Evolutionary conservation across 2,329 filamentous ascomycete species (phyloP).

Genomic region (Penicillium sp.): DNA sequence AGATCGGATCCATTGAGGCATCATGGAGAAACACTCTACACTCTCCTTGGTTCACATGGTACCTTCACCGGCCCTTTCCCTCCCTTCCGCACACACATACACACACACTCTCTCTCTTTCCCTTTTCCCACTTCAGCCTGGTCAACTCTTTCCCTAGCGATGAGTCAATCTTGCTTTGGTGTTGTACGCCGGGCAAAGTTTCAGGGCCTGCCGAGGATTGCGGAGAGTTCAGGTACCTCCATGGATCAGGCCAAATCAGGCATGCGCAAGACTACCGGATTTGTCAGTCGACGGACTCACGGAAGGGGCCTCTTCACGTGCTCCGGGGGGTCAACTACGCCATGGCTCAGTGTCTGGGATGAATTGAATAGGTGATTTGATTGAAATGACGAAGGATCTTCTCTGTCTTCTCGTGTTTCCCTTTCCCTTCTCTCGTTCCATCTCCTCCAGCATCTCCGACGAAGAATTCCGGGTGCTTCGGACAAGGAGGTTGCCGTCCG

Average conservation of each 20-base stretch:
- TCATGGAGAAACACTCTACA: too few relatives aligned
- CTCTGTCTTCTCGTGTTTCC: too few relatives aligned
- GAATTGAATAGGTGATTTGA: not conserved
- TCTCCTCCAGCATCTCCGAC: too few relatives aligned
- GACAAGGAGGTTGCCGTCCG: not conserved
- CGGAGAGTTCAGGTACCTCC: slow-evolving; percentile 5
- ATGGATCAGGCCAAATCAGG: slow-evolving; percentile 6
- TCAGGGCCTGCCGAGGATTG: slow-evolving; percentile 9
- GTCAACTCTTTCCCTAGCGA: not conserved
- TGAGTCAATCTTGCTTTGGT: not conserved
- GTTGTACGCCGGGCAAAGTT: slow-evolving; percentile 15
- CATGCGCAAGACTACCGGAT: slow-evolving; percentile 3
- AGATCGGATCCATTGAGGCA: not conserved
- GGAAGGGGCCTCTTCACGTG: too few relatives aligned
- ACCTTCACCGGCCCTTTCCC: not conserved
- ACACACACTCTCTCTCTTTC: not conserved
- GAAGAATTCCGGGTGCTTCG: not conserved
- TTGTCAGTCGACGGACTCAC: not conserved
- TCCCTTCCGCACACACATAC: too few relatives aligned
- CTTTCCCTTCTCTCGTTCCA: too few relatives aligned
- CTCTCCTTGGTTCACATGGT: too few relatives aligned
- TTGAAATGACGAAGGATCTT: not conserved
- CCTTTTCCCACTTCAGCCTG: not conserved
- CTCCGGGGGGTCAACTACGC: too few relatives aligned
- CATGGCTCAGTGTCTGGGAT: not conserved